A percentile compares a stretch with the other conserved stretches of the same genome.
These are phyloP conservation scores for Cryphonectria parasitica DNA, from an alignment of 2,329 filamentous ascomycete species.

Conservation along the genomic window DNA sequence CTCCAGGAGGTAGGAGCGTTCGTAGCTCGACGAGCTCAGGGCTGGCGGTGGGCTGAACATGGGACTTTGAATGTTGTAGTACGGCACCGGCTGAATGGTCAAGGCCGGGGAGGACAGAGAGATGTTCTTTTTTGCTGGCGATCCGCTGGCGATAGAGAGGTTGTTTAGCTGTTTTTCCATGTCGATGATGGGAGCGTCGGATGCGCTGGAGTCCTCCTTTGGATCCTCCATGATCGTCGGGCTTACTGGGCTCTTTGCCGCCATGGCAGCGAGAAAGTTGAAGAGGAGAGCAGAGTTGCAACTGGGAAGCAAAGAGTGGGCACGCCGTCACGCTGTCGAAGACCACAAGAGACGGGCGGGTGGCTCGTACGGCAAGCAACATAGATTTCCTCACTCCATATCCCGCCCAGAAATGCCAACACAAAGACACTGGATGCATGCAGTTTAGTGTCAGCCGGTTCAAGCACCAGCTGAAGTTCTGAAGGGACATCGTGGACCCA, in stretches of 20 bases:
- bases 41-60: constrained; percentile 45
- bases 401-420: background rate
- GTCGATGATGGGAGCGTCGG: background rate
- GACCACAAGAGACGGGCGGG: background rate
- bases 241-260: constrained; percentile 4
- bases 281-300: background rate
- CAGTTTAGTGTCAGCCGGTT: constrained; percentile 17
- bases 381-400: background rate
- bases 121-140: background rate
- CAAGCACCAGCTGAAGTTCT: constrained; percentile 4
- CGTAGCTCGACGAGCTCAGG: constrained; percentile 48
- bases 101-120: background rate
- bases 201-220: background rate
- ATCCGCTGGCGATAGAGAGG: background rate
- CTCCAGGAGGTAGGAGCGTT: constrained; percentile 51
- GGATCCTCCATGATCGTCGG: constrained; percentile 4
- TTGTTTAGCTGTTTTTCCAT: background rate
- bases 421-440: constrained; percentile 25
- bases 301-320: background rate
- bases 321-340: background rate
- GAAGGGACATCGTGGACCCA: background rate
- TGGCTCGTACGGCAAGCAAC: background rate
- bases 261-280: background rate
- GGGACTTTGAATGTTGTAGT: constrained; percentile 15
- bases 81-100: constrained; percentile 8